Evolutionary conservation across 2,329 filamentous ascomycete species (phyloP).

Genomic region (Lasiodiplodia sp.): DNA sequence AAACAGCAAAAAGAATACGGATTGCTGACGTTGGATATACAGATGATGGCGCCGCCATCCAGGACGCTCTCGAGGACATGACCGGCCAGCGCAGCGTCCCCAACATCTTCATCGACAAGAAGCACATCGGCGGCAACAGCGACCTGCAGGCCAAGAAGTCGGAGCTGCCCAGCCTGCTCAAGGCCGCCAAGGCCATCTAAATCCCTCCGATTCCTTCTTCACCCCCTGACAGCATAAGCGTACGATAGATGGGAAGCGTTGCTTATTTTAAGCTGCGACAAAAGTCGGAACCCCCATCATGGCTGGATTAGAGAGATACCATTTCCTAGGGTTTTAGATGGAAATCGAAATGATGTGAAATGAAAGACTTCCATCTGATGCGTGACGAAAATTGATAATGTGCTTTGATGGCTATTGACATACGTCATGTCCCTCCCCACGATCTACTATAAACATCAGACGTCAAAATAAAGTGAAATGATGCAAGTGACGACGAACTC

Average conservation of each 20-base stretch:
- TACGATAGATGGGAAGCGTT: neutral
- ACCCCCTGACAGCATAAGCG: neutral
- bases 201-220: neutral
- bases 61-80: conserved; percentile 81
- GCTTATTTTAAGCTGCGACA: neutral
- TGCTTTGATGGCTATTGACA: neutral
- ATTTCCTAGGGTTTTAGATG: conserved; percentile 1
- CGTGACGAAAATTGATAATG: neutral
- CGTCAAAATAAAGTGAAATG: too few species aligned
- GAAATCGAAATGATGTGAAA: conserved; percentile 16
- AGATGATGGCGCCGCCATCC: conserved; percentile 85
- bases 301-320: conserved; percentile 19
- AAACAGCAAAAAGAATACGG: neutral
- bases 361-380: neutral
- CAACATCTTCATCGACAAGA: conserved; percentile 89
- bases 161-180: conserved; percentile 70
- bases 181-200: conserved; percentile 70
- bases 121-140: conserved; percentile 97
- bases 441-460: too few species aligned
- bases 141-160: conserved; percentile 74
- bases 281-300: neutral
- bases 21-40: conserved; percentile 34
- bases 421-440: neutral
- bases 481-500: too few species aligned
- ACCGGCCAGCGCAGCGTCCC: conserved; percentile 88